Evolutionary conservation across 129 eudicot species (phyloP).

Genomic region (Artemisia argyi): DNA sequence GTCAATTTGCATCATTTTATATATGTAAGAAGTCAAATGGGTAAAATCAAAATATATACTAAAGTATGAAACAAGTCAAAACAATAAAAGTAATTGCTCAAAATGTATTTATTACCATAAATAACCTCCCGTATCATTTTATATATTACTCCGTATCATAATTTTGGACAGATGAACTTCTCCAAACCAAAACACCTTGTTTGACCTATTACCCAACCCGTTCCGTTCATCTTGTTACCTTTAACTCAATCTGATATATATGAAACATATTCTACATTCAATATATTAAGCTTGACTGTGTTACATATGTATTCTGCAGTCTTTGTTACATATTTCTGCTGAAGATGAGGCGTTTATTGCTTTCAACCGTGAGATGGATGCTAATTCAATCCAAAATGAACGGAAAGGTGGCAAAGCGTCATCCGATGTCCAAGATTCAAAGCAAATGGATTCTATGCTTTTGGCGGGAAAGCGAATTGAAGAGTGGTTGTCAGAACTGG

Average conservation of each 20-base stretch:
- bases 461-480: conserved; percentile 60
- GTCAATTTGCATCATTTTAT: neutral
- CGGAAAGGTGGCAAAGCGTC: conserved; percentile 37
- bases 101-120: too few relatives aligned
- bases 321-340: conserved; percentile 68
- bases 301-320: conserved; percentile 37
- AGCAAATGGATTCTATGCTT: conserved; percentile 47
- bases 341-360: conserved; percentile 85
- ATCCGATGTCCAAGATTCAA: conserved; percentile 37
- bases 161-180: too few relatives aligned
- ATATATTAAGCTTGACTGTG: too few relatives aligned
- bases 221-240: too few relatives aligned
- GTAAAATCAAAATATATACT: neutral
- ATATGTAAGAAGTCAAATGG: neutral
- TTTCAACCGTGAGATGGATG: conserved; percentile 72
- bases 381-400: conserved; percentile 53
- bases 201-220: neutral
- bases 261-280: too few relatives aligned
- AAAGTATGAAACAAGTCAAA: neutral
- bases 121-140: too few relatives aligned
- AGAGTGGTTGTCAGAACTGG: conserved; percentile 79
- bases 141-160: too few relatives aligned
- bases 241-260: too few relatives aligned
- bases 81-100: too few relatives aligned
- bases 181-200: neutral